phyloP scores from a whole-genome alignment of 495 filamentous ascomycete species.

The Hypoxylon lenormandii region DNA sequence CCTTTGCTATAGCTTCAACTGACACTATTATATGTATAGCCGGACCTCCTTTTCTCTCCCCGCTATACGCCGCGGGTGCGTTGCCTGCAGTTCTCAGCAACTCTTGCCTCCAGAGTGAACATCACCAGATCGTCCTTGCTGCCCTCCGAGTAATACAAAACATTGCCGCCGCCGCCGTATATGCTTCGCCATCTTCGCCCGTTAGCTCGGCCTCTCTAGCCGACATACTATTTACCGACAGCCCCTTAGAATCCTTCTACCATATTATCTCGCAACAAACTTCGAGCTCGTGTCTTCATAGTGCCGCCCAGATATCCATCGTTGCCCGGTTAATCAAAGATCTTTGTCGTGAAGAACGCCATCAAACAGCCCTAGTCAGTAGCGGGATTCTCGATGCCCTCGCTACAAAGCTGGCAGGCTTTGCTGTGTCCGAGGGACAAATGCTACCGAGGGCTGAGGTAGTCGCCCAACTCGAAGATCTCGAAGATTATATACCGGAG shows the following conservation, averaged over 20 bases:
- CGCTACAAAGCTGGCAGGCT: constrained; percentile 78
- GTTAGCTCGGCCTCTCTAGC: constrained; percentile 61
- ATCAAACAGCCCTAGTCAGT: constrained; percentile 76
- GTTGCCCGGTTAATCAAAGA: constrained; percentile 72
- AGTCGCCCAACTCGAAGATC: constrained; percentile 57
- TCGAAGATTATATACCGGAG: constrained; percentile 61
- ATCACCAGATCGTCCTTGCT: constrained; percentile 73
- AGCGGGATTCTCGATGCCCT: constrained; percentile 82
- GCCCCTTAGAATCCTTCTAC: constrained; percentile 68
- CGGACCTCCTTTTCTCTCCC: constrained; percentile 79
- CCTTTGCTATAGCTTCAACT: constrained; percentile 9
- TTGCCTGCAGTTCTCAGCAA: constrained; percentile 75
- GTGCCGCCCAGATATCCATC: constrained; percentile 75
- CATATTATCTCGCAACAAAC: constrained; percentile 74
- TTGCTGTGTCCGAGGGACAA: constrained; percentile 74
- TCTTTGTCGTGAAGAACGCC: constrained; percentile 73
- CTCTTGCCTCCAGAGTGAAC: constrained; percentile 72
- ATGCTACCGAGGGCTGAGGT: constrained; percentile 69
- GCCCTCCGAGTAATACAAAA: constrained; percentile 80
- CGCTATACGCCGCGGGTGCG: constrained; percentile 74
- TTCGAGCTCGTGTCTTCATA: constrained; percentile 48
- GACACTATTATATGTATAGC: constrained; percentile 64
- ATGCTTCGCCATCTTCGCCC: constrained; percentile 52
- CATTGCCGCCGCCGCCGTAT: constrained; percentile 73
- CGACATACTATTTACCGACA: constrained; percentile 71